Evolutionary conservation across 1,284 basidiomycete species (phyloP), one percentile per base, ranked within the genome.

Genomic region (Violaceomyces palustris): DNA sequence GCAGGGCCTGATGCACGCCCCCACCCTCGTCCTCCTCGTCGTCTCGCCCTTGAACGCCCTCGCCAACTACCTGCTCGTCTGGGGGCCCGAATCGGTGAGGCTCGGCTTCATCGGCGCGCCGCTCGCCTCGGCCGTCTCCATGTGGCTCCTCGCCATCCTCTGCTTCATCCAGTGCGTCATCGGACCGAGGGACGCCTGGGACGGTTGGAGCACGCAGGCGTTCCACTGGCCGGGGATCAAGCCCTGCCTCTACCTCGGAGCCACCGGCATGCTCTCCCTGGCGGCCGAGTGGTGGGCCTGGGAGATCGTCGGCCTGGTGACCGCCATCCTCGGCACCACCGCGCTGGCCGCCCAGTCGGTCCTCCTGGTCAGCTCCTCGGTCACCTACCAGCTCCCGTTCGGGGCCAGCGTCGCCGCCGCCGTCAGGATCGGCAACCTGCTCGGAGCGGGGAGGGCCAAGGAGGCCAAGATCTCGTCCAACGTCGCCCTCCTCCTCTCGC

Each of bases 61-160:
- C 3, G 77, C 96, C 31, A 93, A 88, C 72, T 94, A 83, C 67
- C 65, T 88, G 1, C 81, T 98, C 11, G 88, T 76, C 10, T 74
- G 70, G 68, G 75, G 75, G 1, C 75, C 74, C 6, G 63, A 69
- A 10, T 45, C 43, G 6, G 49, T 69, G 26, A 51, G 86, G 14
- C 77, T 97, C 1, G 93, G 93, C 7, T 98, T 91, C 74, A 83
- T 90, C 47, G 93, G 93, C 8, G 92, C 92, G 2, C 92, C 93
- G 0, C 78, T 96, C 27, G 87, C 92, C 0, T 89, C 88, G 0
- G 86, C 87, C 0, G 79, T 93, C 48, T 87, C 86, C 3, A 88
- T 89, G 77, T 93, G 90, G 74, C 77, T 93, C 24, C 85, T 91
- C 46, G 81, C 64, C 17, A 83, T 9, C 31, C 73, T 74, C 12